These are phyloP conservation scores for Chlorella sorokiniana DNA, from an alignment of 139 green algal species.

Conservation along the genomic window DNA sequence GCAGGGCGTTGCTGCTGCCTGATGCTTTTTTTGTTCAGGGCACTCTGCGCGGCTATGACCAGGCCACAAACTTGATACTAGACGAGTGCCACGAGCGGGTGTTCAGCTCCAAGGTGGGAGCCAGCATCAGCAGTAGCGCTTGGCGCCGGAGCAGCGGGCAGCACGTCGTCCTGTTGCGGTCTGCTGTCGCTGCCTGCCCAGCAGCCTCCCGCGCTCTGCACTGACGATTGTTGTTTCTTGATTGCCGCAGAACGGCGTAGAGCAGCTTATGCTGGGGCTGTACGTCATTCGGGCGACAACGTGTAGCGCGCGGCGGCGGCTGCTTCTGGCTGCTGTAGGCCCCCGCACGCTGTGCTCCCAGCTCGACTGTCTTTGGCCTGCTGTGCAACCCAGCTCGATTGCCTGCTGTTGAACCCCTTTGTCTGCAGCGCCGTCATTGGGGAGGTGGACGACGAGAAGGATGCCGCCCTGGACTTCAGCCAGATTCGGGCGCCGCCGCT, in stretches of 20 bases:
- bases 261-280: slow-evolving; percentile 80
- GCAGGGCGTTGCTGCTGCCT: not conserved
- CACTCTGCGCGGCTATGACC: slow-evolving; percentile 90
- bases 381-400: no score
- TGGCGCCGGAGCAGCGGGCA: no score
- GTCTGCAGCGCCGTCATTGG: slow-evolving; percentile 88
- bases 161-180: no score
- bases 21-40: slow-evolving; percentile 57
- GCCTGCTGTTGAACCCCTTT: not conserved
- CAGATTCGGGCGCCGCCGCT: slow-evolving; percentile 76
- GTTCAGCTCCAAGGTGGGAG: slow-evolving; percentile 73
- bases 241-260: slow-evolving; percentile 80
- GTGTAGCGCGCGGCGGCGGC: slow-evolving; percentile 79
- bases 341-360: no score
- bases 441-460: slow-evolving; percentile 91
- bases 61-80: slow-evolving; percentile 93
- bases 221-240: not conserved
- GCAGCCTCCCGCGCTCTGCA: no score
- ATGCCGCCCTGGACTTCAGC: slow-evolving; percentile 74
- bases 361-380: no score
- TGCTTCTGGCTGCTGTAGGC: not conserved
- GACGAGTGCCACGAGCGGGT: slow-evolving; percentile 93
- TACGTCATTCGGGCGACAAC: slow-evolving; percentile 96
- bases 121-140: not conserved
- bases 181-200: no score